Percentiles rank a stretch among this genome's conserved stretches.
These are phyloP conservation scores for Acer saccharum DNA, from an alignment of 345 rosid genomes.

Conservation along the genomic window DNA sequence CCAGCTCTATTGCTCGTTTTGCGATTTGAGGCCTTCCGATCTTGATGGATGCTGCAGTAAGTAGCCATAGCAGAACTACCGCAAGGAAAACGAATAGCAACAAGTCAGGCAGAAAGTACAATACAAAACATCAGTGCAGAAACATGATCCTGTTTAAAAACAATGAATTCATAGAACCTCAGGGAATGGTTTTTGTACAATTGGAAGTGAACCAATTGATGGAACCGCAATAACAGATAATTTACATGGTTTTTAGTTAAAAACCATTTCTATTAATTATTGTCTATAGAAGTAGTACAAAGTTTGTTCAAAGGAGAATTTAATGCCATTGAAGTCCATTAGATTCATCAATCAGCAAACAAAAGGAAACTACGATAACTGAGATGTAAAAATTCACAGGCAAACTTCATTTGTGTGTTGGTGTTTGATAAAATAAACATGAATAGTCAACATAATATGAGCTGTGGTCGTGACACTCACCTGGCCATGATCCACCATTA, in stretches of 20 bases:
- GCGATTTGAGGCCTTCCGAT: conserved; percentile 57
- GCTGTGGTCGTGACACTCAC: conserved; percentile 24
- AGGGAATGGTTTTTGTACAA: not conserved
- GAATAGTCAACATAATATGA: not conserved
- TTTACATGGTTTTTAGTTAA: not conserved
- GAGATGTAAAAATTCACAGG: not conserved
- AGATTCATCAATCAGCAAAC: not conserved
- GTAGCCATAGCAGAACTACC: conserved; percentile 50
- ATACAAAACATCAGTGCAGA: no score
- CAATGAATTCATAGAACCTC: not conserved
- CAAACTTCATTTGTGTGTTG: not conserved
- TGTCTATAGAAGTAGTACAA: not conserved
- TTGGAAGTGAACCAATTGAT: not conserved
- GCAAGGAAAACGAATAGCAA: not conserved
- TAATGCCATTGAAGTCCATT: not conserved
- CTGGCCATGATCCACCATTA: conserved; percentile 66
- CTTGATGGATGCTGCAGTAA: conserved; percentile 59
- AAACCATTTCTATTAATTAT: not conserved
- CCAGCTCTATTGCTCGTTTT: conserved; percentile 47
- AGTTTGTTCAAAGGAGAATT: not conserved
- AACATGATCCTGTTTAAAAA: not conserved
- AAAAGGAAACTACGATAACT: not conserved
- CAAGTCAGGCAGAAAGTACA: not conserved
- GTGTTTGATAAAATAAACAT: not conserved
- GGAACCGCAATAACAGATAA: not conserved